Evolutionary conservation across 257 asterid species (phyloP).

Genomic region (Solanum appendiculatum): DNA sequence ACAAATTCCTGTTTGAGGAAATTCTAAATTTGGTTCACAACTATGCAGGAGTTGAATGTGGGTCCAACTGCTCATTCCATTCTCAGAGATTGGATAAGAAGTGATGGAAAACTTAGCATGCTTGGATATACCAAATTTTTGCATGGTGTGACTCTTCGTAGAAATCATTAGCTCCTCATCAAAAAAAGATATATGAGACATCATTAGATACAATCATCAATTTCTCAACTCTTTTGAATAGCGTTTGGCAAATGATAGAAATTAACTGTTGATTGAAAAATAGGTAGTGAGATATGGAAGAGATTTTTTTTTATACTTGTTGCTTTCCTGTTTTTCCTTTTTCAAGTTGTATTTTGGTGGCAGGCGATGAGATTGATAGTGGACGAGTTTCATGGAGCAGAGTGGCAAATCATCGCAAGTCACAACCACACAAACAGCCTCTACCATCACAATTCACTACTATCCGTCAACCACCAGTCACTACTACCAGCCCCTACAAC

Average conservation of each 20-base stretch:
- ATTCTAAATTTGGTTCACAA: not conserved
- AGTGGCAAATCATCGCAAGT: not conserved
- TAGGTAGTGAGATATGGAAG: not conserved
- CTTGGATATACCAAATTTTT: constrained; percentile 82
- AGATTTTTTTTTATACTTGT: not conserved
- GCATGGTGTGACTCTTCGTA: constrained; percentile 85
- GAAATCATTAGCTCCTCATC: constrained; percentile 36
- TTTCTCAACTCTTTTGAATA: not conserved
- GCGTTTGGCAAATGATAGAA: not conserved
- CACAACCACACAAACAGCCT: not conserved
- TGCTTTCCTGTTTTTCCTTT: not conserved
- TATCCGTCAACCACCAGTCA: too few relatives aligned
- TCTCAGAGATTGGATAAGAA: constrained; percentile 73
- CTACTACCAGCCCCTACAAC: not conserved
- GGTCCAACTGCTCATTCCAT: constrained; percentile 63
- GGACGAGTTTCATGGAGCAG: not conserved
- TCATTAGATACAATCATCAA: constrained; percentile 13
- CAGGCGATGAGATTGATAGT: not conserved
- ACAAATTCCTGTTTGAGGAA: not conserved
- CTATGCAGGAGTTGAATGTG: constrained; percentile 67
- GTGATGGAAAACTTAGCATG: constrained; percentile 65
- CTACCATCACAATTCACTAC: not conserved
- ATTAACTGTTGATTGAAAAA: not conserved
- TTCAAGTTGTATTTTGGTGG: not conserved
- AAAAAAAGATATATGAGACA: constrained; percentile 30